Base-by-base conservation (phyloP, 176 grass and related monocot genomes). In the Ensete ventricosum region DNA sequence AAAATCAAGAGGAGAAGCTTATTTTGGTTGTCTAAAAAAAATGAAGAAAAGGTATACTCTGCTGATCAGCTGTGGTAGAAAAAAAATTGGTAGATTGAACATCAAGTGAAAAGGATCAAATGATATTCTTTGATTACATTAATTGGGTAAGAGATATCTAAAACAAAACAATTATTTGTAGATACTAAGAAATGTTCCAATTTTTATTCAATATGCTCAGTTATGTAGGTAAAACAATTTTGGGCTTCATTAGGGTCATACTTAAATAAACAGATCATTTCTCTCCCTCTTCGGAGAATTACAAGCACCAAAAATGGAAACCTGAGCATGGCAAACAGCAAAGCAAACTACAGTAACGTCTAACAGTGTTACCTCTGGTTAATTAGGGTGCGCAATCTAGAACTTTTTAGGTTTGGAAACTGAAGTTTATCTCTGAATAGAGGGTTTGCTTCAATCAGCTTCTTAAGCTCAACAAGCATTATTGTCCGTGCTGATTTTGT, bases 401-500 rank as follows among this genome's bases (percentile, higher is more conserved):
- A 98, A 69, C 83, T 91, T 82, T 98, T 98, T 55, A 98, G 81
- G 71, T 83, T 98, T 54, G 94, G 94, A 73, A 98, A 98, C 65
- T 93, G 94, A n/a, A 98, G 84, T 73, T 98, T 98, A 67, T 98
- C 94, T 27, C 94, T 88, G 80, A 98, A 98, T 7, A 98, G 87
- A 26, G 94, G 94, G 7, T 98, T 98, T 79, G 94, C 94, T 83
- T 98, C 94, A 50, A 98, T 98, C 71, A 98, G 80, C 72, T 98
- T 98, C 80, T 98, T 98, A 23, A 98, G 80, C 62, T 98, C 94
- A 76, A 93, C 88, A 78, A 98, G 90, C 94, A 98, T 93, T 87
- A 98, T 98, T 65, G 84, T 67, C 75, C 94, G 91, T 63, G 94
- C 94, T 72, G 94, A 98, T 76, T 98, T 98, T 81, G 94, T 98